phyloP scores from a whole-genome alignment of 306 rosid species.

The Lagenaria siceraria region DNA sequence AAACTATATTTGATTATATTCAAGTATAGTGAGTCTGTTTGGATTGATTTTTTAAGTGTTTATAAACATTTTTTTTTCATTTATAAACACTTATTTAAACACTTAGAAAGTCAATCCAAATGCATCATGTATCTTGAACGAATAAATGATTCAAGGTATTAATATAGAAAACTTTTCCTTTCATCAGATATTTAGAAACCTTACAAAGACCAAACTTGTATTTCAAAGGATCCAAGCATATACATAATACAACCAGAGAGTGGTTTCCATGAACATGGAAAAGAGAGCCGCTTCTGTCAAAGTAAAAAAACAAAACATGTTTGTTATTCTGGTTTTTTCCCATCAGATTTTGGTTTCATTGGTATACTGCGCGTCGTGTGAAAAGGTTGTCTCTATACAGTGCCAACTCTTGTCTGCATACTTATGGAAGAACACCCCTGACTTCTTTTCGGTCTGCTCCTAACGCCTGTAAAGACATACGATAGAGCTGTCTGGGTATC shows the following conservation, averaged over 20 bases:
- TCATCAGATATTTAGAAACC: background rate
- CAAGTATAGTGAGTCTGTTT: background rate
- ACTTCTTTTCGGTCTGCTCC: constrained; percentile 83
- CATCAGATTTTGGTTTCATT: background rate
- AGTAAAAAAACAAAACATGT: background rate
- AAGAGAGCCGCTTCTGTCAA: background rate
- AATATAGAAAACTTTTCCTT: background rate
- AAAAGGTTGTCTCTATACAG: background rate
- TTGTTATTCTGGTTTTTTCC: background rate
- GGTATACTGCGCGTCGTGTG: background rate
- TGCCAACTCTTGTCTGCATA: background rate
- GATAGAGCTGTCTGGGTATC: background rate
- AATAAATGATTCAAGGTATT: background rate
- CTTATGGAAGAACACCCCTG: constrained; percentile 49
- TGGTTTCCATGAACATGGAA: background rate
- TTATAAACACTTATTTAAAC: too few relatives aligned
- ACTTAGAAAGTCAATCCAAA: too few relatives aligned
- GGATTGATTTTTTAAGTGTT: too few relatives aligned
- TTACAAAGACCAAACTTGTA: background rate
- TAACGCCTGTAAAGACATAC: constrained; percentile 35
- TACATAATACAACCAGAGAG: background rate
- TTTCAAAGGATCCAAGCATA: background rate
- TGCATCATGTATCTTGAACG: too few relatives aligned
- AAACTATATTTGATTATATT: background rate
- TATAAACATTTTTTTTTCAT: too few relatives aligned